Base-by-base conservation (phyloP, 116 monocot genomes). In the Iris pallida region DNA sequence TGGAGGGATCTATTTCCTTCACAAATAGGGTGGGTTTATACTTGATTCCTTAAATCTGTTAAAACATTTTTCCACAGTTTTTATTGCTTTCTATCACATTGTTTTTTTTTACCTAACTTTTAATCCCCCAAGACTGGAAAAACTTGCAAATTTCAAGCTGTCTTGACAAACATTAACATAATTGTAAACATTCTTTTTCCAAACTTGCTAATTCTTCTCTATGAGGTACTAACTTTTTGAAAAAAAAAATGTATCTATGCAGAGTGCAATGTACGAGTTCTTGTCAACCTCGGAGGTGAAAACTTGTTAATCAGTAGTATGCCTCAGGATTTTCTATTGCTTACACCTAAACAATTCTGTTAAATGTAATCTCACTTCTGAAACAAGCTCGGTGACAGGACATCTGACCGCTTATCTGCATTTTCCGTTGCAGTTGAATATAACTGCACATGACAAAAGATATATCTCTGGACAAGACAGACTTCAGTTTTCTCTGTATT, bases 241-340 rank as follows among this genome's bases (percentile, higher is more conserved):
- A 10, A n/a, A 42, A n/a, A 42, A 51, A 18, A 5, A 55, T 63
- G 15, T 76, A 73, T 41, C 30, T 63, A 19, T 66, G 62, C 88
- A 88, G 88, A 88, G 88, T 81, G 81, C 81, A 40, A 75, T 88
- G 60, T 88, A 88, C 6, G 57, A 81, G 55, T 88, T 81, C 51
- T 73, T 88, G 58, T 78, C 78, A 47, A 78, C 78, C 2, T 80
- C 78, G 53, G 65, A 88, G 88, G 84, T 88, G 54, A 71, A 47
- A 63, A 65, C 47, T 60, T 55, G 14, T 30, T 68, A 41, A 44
- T 19, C 53, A 19, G 42, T 68, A 12, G 18, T 68, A 44, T 77
- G 65, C 40, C 55, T 59, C 46, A 58, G n/a, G 8, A 6, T 63
- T 46, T 45, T 30, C 45, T 45, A n/a, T 53, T 70, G 48, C 45